Base-by-base conservation (phyloP, 441 rosid genomes). In the Corymbia citriodora region DNA sequence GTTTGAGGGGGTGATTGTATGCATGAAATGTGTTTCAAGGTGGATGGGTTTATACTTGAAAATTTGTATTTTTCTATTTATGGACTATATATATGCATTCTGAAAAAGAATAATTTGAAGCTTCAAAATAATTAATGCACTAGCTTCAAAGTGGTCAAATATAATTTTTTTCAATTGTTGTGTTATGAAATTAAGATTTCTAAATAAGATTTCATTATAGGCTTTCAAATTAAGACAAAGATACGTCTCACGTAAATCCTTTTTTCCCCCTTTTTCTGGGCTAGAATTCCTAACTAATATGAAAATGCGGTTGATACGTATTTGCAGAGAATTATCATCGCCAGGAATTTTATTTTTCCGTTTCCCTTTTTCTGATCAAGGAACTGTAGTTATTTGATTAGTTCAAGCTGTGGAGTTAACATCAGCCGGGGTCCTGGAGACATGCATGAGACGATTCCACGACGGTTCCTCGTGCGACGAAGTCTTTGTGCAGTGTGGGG, bases 171-270 rank as follows among this genome's bases (percentile, higher is more conserved):
- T 59, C 13, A 25, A 59, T 10, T 61, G 31, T 25, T 27, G 68
- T 61, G 68, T 11, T 61, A 61, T 13, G 12, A 12, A 61, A 61
- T 12, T 61, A 27, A 27, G 31, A 5, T 61, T 27, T 61, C 8
- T 5, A 27, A 21, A 57, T 57, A 57, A 23, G 6, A 57, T 57
- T 57, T 1, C 63, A 10, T 9, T 27, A 61, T 61, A 11, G 27
- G 6, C 31, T 61, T 11, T 61, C 27, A 27, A 61, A 61, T 61
- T 61, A 27, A 27, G 31, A 61, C 45, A 27, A 61, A 61, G 16
- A 61, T 27, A 61, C 15, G 3, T 27, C 2, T 1, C 10, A 65
- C 2, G 36, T 1, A 0, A 10, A 65, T 12, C 29, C 14, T 1
- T 27, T 5, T 29, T 59, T 63, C 7, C 3, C 9, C 5, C 7